Evolutionary conservation across 805 yeast species (phyloP), one percentile per base, ranked within the genome.

Genomic region (Yarrowia sp.): DNA sequence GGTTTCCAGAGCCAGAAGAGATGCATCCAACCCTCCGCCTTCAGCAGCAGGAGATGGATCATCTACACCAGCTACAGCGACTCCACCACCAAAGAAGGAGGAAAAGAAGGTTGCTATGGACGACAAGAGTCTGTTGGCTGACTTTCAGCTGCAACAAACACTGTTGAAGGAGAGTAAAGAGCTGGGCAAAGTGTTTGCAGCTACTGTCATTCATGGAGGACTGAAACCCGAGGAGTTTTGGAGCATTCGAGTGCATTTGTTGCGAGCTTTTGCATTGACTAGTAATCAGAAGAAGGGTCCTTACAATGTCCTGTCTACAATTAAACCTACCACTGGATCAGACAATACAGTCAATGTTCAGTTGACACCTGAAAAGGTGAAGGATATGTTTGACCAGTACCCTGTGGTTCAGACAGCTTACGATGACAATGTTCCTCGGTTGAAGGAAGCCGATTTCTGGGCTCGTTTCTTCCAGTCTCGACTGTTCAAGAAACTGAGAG

Each of bases 371-470:
- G 98, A 93, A 70, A 92, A 89, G 70, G 93, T 95, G 74, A 88
- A 86, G 69, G 96, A 90, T 71, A 92, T 95, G 26, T 93, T 95
- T 76, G 91, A 88, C 65, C 97, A 94, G 70, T 95, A 94, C 75
- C 99, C 99, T 0, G 86, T 93, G 46, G 96, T 95, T 35, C 86
- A 91, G 70, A 86, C 85, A 71, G 98, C 98, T 0, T 95, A 90
- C 75, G 88, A 86, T 70, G 99, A 95, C 68, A 88, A 88, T 69
- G 99, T 95, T 5, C 99, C 98, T 0, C 88, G 89, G 71, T 82
- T 95, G 67, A 84, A 86, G 59, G 98, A 95, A 76, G 93, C 94
- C 50, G 97, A 90, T 75, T 95, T 95, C 74, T 95, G 99, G 99
- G 91, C 97, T 11, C 82, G 98, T 71, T 95, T 95, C 75, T 95